These are phyloP conservation scores for Sextonia rubra DNA, from an alignment of 164 flowering plant genomes.

Conservation along the genomic window DNA sequence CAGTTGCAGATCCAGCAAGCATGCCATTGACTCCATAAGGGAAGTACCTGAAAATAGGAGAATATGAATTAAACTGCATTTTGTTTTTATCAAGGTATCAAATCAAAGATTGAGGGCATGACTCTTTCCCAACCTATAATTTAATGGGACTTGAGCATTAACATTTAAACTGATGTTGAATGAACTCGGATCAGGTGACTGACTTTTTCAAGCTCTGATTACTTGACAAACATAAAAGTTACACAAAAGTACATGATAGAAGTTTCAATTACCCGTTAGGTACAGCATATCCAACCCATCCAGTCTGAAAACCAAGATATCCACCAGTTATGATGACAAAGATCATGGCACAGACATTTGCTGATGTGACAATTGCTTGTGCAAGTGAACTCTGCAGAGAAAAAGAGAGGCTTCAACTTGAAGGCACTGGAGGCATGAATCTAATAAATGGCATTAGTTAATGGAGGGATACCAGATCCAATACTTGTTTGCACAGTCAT, in stretches of 20 bases:
- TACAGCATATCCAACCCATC: constrained; percentile 89
- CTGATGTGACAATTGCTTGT: constrained; percentile 74
- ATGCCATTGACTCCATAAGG: constrained; percentile 91
- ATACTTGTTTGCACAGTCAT: not conserved
- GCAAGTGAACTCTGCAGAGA: constrained; percentile 62
- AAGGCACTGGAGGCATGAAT: not conserved
- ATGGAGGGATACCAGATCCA: not conserved
- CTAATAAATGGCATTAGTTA: not conserved
- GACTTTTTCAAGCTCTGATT: not conserved
- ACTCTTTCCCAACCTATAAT: no score
- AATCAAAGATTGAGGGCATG: not conserved
- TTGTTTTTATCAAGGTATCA: not conserved
- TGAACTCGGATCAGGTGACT: not conserved
- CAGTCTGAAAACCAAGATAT: constrained; percentile 78
- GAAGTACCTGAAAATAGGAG: constrained; percentile 48
- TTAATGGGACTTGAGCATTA: not conserved
- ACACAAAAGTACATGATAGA: not conserved
- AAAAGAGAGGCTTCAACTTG: not conserved
- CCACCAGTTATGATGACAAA: constrained; percentile 85
- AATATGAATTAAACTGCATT: not conserved
- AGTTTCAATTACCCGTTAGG: constrained; percentile 56
- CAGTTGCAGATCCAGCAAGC: constrained; percentile 97
- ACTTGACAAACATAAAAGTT: not conserved
- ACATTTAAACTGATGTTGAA: no score
- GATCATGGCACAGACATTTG: constrained; percentile 75